These are phyloP conservation scores for Talaromyces ruber DNA, from an alignment of 495 filamentous ascomycete genomes.

Conservation along the genomic window DNA sequence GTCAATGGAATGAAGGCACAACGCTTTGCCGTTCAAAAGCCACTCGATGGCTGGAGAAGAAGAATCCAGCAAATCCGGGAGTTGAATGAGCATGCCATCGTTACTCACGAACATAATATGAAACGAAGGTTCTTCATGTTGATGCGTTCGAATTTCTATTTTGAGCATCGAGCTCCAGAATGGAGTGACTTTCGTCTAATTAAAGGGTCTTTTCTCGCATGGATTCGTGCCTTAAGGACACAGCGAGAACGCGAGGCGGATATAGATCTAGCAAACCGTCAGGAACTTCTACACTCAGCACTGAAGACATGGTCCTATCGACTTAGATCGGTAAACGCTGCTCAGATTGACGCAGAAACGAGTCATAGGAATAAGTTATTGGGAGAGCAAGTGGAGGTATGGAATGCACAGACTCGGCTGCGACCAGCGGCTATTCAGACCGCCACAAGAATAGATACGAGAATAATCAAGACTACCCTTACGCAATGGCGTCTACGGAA, in stretches of 20 bases:
- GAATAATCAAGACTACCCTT: constrained; percentile 41
- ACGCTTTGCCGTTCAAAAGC: constrained; percentile 48
- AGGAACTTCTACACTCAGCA: constrained; percentile 14
- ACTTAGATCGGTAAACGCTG: constrained; percentile 17
- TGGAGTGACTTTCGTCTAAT: constrained; percentile 43
- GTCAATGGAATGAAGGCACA: constrained; percentile 62
- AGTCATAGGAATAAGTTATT: constrained; percentile 24
- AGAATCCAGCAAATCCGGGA: constrained; percentile 24
- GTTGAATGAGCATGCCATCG: constrained; percentile 30
- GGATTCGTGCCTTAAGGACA: constrained; percentile 35
- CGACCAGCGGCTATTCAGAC: constrained; percentile 39
- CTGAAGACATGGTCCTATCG: constrained; percentile 26
- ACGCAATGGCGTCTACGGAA: constrained; percentile 42
- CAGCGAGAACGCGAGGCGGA: constrained; percentile 35
- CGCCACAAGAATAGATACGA: constrained; percentile 35
- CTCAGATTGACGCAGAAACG: constrained; percentile 23
- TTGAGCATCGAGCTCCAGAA: constrained; percentile 43
- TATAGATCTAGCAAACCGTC: constrained; percentile 23
- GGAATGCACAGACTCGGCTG: constrained; percentile 21
- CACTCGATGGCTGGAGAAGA: constrained; percentile 48
- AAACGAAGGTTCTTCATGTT: constrained; percentile 1
- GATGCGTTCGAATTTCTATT: constrained; percentile 39
- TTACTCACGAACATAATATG: constrained; percentile 34
- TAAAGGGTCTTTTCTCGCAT: constrained; percentile 34
- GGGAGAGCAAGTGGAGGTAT: constrained; percentile 28